Conservation (phyloP, 441 rosid species). For the Jatropha podagrica region DNA sequence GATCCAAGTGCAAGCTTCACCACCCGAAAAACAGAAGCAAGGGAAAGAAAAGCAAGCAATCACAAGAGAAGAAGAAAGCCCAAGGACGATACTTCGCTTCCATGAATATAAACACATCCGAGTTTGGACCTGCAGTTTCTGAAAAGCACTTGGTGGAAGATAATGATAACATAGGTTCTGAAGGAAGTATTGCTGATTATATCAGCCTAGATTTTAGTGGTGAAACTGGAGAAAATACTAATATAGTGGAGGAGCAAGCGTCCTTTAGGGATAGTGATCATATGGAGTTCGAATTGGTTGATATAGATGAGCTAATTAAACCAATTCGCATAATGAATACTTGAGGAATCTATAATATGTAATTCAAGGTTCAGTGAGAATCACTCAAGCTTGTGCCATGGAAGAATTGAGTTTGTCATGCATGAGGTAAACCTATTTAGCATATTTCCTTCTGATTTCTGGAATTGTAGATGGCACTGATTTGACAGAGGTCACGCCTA, state of each 20-base stretch:
- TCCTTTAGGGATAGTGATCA: conserved; percentile 35
- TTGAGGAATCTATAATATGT: not conserved
- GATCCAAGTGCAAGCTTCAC: conserved; percentile 90
- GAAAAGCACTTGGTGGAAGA: conserved; percentile 31
- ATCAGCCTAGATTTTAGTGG: conserved; percentile 52
- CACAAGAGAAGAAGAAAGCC: conserved; percentile 42
- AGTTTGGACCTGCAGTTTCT: conserved; percentile 31
- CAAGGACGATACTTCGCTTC: conserved; percentile 73
- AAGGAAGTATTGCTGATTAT: conserved; percentile 46
- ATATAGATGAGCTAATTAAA: conserved; percentile 51
- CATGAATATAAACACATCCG: conserved; percentile 16
- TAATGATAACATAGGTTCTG: conserved; percentile 23
- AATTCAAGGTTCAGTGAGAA: not conserved
- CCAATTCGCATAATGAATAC: conserved; percentile 66
- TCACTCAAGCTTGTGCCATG: not conserved
- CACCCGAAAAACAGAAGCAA: conserved; percentile 71
- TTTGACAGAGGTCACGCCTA: conserved; percentile 1
- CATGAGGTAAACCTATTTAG: conserved; percentile 1
- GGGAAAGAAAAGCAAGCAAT: conserved; percentile 65
- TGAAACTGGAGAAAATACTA: conserved; percentile 38
- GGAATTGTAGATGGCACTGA: not conserved
- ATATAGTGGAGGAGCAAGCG: conserved; percentile 26
- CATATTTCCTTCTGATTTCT: not conserved
- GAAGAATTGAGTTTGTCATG: not conserved
- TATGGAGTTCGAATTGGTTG: conserved; percentile 33